Conservation (phyloP, 805 yeast genomes). For the Wickerhamiella occidentalis region DNA sequence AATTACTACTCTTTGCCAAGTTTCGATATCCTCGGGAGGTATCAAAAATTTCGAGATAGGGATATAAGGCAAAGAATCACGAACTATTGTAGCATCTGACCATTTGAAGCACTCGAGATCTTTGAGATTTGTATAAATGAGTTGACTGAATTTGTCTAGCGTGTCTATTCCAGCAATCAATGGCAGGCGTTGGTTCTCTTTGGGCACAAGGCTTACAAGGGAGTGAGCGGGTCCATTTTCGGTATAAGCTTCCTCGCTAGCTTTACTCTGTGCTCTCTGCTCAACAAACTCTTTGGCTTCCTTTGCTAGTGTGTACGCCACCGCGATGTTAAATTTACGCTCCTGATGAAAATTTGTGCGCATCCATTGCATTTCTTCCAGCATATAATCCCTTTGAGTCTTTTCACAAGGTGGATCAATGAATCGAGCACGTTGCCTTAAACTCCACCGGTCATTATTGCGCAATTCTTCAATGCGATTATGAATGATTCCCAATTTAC, state of each 20-base stretch:
- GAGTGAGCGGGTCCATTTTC: no score
- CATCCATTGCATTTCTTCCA: constrained; percentile 79
- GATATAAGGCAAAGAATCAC: background rate
- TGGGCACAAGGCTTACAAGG: constrained; percentile 1
- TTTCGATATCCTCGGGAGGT: constrained; percentile 21
- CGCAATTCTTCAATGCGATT: constrained; percentile 87
- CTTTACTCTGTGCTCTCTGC: no score
- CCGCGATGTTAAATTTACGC: constrained; percentile 53
- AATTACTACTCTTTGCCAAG: constrained; percentile 27
- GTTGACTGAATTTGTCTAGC: background rate
- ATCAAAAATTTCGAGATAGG: constrained; percentile 19
- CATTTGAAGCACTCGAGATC: background rate
- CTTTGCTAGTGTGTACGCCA: constrained; percentile 36
- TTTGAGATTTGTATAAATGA: background rate
- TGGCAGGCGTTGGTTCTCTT: background rate
- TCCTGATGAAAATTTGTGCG: constrained; percentile 64
- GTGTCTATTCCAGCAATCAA: background rate
- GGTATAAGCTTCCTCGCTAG: no score
- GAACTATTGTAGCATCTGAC: background rate
- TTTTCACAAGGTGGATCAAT: constrained; percentile 48
- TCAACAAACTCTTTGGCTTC: constrained; percentile 42
- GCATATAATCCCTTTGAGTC: constrained; percentile 58
- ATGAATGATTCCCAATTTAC: constrained; percentile 78
- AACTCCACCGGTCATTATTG: constrained; percentile 78
- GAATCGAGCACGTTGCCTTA: constrained; percentile 67